phyloP scores from a whole-genome alignment of 2,329 filamentous ascomycete species.

The Lecanicillium sp. region DNA sequence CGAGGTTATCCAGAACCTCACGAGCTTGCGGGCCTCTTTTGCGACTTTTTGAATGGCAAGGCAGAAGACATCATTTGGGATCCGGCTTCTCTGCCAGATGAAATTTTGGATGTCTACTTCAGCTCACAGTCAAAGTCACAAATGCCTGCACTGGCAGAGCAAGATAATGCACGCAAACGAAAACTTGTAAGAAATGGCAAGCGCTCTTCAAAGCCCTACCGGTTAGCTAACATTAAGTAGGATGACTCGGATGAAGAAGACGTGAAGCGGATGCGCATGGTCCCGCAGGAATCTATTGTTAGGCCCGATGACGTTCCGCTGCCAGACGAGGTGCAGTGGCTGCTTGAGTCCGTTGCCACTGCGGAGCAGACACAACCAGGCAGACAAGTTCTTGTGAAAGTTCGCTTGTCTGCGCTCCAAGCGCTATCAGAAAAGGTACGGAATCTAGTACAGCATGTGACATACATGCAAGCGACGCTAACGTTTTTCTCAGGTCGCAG shows the following conservation, averaged over 20 bases:
- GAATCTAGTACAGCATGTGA: too few relatives aligned
- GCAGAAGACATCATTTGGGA: slow-evolving; percentile 35
- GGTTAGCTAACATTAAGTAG: too few relatives aligned
- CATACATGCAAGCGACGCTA: too few relatives aligned
- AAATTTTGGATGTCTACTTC: slow-evolving; percentile 40
- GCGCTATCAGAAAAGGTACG: slow-evolving; percentile 29
- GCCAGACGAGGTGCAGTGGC: slow-evolving; percentile 20
- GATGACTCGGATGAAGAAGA: slow-evolving; percentile 23
- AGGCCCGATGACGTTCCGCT: slow-evolving; percentile 22
- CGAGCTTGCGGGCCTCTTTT: slow-evolving; percentile 39
- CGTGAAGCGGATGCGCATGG: slow-evolving; percentile 20
- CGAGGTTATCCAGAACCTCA: slow-evolving; percentile 33
- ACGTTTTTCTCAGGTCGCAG: too few relatives aligned
- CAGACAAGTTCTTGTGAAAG: slow-evolving; percentile 15
- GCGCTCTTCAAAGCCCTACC: too few relatives aligned
- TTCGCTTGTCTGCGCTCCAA: slow-evolving; percentile 29
- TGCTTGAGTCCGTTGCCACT: slow-evolving; percentile 17
- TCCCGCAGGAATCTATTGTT: slow-evolving; percentile 13
- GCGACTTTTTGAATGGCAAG: slow-evolving; percentile 32
- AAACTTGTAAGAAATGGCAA: slow-evolving; percentile 40
- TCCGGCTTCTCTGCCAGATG: slow-evolving; percentile 36
- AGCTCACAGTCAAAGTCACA: slow-evolving; percentile 29
- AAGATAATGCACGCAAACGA: slow-evolving; percentile 34
- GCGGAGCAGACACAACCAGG: slow-evolving; percentile 9
- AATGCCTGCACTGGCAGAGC: slow-evolving; percentile 12